These are phyloP conservation scores for Steccherinum ochraceum DNA, from an alignment of 768 basidiomycete genomes.

Conservation along the genomic window DNA sequence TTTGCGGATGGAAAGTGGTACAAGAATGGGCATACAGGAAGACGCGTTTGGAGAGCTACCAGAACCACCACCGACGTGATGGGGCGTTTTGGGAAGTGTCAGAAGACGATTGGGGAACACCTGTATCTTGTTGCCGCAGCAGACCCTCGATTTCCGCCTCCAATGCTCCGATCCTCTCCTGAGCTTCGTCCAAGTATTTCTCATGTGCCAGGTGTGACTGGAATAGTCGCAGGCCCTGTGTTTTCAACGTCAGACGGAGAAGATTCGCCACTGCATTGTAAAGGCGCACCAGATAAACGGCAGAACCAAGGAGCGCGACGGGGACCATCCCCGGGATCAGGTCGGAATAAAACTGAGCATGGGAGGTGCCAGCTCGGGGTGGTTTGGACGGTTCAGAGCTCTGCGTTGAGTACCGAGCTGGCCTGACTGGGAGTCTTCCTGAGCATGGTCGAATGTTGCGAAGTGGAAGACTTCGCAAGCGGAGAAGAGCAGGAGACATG, in stretches of 20 bases:
- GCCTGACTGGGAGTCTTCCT: too few relatives aligned
- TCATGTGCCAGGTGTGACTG: conserved; percentile 64
- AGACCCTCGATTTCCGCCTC: conserved; percentile 48
- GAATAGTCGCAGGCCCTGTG: conserved; percentile 58
- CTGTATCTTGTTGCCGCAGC: conserved; percentile 15
- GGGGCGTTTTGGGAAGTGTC: neutral
- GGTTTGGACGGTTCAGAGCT: neutral
- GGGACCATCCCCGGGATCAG: conserved; percentile 75
- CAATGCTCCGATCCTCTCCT: conserved; percentile 41
- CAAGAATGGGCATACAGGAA: neutral
- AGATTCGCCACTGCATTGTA: too few relatives aligned
- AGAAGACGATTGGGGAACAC: neutral
- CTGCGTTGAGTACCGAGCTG: neutral
- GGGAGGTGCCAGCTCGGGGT: conserved; percentile 31
- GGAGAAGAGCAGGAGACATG: neutral
- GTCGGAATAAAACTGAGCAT: conserved; percentile 63
- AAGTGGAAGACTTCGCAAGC: too few relatives aligned
- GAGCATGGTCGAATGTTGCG: too few relatives aligned
- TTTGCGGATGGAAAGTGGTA: neutral
- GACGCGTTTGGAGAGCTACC: conserved; percentile 16
- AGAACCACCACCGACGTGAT: conserved; percentile 17
- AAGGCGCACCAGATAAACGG: conserved; percentile 63
- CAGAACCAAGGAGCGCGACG: conserved; percentile 70
- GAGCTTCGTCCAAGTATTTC: conserved; percentile 62
- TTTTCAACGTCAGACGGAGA: too few relatives aligned